Percentiles rank a stretch among this genome's conserved stretches.
Conservation (phyloP, 2,329 filamentous ascomycete genomes). For the Pseudocercospora vitis region DNA sequence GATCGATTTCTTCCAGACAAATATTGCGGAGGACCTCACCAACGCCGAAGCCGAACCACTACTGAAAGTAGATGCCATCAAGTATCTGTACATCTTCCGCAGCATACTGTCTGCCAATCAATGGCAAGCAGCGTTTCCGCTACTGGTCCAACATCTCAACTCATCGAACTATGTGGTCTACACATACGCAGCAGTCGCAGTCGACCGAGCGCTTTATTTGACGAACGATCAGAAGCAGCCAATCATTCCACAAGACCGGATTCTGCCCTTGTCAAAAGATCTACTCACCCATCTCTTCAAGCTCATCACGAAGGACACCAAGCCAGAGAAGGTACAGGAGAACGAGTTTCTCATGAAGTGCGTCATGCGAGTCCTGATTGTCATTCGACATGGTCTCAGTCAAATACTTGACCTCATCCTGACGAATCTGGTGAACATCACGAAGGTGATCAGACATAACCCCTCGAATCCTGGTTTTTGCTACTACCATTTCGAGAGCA, state of each 20-base stretch:
- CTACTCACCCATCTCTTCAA: constrained; percentile 87
- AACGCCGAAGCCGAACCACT: constrained; percentile 74
- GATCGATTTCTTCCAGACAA: constrained; percentile 89
- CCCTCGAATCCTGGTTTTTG: constrained; percentile 97
- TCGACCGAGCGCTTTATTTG: constrained; percentile 89
- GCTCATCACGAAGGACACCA: constrained; percentile 79
- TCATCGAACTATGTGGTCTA: constrained; percentile 95
- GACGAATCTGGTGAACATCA: constrained; percentile 82
- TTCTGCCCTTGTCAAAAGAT: constrained; percentile 79
- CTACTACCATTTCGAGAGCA: constrained; percentile 95
- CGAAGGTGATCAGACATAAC: constrained; percentile 87
- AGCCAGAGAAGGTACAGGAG: constrained; percentile 91
- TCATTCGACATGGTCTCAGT: constrained; percentile 79
- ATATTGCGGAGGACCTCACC: constrained; percentile 86
- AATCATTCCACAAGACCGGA: constrained; percentile 75
- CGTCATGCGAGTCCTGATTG: constrained; percentile 94
- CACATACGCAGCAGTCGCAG: constrained; percentile 92
- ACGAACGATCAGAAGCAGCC: constrained; percentile 72
- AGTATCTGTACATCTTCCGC: constrained; percentile 95
- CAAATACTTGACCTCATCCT: constrained; percentile 76
- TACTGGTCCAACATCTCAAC: constrained; percentile 86
- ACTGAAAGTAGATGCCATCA: constrained; percentile 95
- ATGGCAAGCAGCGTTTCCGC: constrained; percentile 85
- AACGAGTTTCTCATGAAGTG: constrained; percentile 99
- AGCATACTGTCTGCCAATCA: constrained; percentile 89